Percentiles rank a stretch among this genome's conserved stretches.
phyloP scores from a whole-genome alignment of 768 basidiomycete species.

The Naganishia onofrii region DNA sequence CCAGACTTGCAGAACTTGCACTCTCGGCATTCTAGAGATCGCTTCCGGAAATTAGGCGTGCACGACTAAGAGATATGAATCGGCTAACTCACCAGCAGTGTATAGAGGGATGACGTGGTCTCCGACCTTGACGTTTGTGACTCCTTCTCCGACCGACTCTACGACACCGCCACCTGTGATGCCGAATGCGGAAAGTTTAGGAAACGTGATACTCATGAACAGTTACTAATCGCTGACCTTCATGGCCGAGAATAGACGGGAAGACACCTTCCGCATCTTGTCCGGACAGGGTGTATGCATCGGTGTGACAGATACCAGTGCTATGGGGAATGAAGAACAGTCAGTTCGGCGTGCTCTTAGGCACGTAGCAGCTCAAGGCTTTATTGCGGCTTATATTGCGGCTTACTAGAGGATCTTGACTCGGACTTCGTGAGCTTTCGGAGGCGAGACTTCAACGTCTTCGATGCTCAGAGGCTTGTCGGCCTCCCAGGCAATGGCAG shows the following conservation, averaged over 20 bases:
- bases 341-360: background rate
- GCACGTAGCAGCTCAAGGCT: no score
- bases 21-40: slow-evolving; percentile 56
- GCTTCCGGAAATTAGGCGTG: background rate
- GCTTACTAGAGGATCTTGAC: slow-evolving; percentile 74
- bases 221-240: slow-evolving; percentile 57
- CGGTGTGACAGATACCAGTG: slow-evolving; percentile 97
- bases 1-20: slow-evolving; percentile 92
- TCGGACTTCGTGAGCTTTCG: slow-evolving; percentile 82
- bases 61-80: background rate
- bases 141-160: slow-evolving; percentile 94
- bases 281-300: slow-evolving; percentile 94
- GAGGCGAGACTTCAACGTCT: slow-evolving; percentile 90
- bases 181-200: background rate
- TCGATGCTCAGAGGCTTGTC: slow-evolving; percentile 73
- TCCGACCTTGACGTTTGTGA: slow-evolving; percentile 74
- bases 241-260: slow-evolving; percentile 90
- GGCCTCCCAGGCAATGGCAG: slow-evolving; percentile 93
- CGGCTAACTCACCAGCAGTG: slow-evolving; percentile 68
- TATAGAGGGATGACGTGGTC: slow-evolving; percentile 98
- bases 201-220: no score
- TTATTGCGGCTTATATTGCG: background rate
- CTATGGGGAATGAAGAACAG: slow-evolving; percentile 34
- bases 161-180: slow-evolving; percentile 57
- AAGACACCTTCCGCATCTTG: slow-evolving; percentile 93